Base-by-base conservation (phyloP, 163 green algal genomes). In the Coccomyxa subellipsoidea region DNA sequence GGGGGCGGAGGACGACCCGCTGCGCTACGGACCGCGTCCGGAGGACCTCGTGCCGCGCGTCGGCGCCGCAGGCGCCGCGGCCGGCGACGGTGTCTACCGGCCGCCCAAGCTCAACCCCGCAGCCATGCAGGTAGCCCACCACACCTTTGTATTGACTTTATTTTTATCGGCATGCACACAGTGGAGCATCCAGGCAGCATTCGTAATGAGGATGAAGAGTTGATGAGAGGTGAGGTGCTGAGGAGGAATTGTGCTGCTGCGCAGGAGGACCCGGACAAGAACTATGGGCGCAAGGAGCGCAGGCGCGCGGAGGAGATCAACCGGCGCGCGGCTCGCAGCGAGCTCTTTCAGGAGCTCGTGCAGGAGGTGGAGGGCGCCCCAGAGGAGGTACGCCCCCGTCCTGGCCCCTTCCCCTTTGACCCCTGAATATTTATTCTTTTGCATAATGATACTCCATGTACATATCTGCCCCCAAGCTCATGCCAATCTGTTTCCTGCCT, bases 21-120 rank as follows among this genome's bases (percentile, higher is more conserved):
- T 97, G 73, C 59, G 73, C 29, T 95, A 89, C 83, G 85, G 92
- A 2, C 95, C 95, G 31, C 92, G 93, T 66, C 94, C 95, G 0
- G 87, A 91, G 29, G 85, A 87, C 31, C 85, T 97, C 47, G 80
- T 95, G 35, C 77, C 89, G 53, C 93, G 80, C 39, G 54, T 36
- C 32, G 77, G 76, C 54, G 32, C 10, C 12, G 71, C 32, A 18
- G 70, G 31, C 27, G 34, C 15, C 66, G 29, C 21, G 1, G 54
- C 71, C 10, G 53, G 12, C 15, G 81, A 82, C 31, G 95, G 92
- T 32, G 87, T 96, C 71, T 99, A 99, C 88, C 87, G 92, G 9
- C 93, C 96, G 12, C 96, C 96, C 6, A 93, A 91, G 84, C 90
- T 98, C 71, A 94, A 93, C 80, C 91, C 96, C 0, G 87, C 92